Evolutionary conservation across 805 yeast genomes (phyloP).

Genomic region (Metschnikowia vanudenii): DNA sequence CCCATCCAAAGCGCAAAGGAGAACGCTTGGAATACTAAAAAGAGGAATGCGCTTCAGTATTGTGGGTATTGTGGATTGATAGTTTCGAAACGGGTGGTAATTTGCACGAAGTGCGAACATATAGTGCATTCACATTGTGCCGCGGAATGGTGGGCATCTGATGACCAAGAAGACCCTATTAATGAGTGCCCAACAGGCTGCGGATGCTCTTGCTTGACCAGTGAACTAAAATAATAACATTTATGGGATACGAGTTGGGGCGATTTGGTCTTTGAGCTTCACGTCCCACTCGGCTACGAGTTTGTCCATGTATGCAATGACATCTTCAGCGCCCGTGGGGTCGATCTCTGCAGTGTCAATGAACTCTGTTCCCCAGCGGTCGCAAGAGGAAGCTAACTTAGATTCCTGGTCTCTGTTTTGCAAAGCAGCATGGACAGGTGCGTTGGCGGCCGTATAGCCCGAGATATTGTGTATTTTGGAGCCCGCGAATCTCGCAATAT

Average conservation of each 20-base stretch:
- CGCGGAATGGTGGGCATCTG: slow-evolving; percentile 45
- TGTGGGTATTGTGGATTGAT: slow-evolving; percentile 69
- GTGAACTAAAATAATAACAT: neutral
- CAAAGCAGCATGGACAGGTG: slow-evolving; percentile 63
- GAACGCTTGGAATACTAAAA: slow-evolving; percentile 34
- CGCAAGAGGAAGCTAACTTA: slow-evolving; percentile 67
- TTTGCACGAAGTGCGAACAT: slow-evolving; percentile 77
- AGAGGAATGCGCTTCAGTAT: slow-evolving; percentile 31
- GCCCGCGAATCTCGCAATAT: slow-evolving; percentile 77
- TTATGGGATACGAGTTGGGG: slow-evolving; percentile 40
- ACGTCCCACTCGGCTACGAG: slow-evolving; percentile 71
- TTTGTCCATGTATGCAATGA: slow-evolving; percentile 59
- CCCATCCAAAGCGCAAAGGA: slow-evolving; percentile 23
- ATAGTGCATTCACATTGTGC: slow-evolving; percentile 79
- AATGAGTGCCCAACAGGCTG: slow-evolving; percentile 21
- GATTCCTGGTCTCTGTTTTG: slow-evolving; percentile 52
- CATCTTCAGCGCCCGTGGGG: slow-evolving; percentile 61
- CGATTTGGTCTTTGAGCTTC: slow-evolving; percentile 70
- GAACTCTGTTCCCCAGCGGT: slow-evolving; percentile 62
- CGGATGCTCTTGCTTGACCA: slow-evolving; percentile 18
- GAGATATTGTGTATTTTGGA: slow-evolving; percentile 86
- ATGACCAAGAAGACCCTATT: slow-evolving; percentile 2
- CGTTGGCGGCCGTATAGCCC: slow-evolving; percentile 88
- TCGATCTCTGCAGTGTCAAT: slow-evolving; percentile 57
- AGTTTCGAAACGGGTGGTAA: slow-evolving; percentile 57